Evolutionary conservation across 768 basidiomycete genomes (phyloP), one percentile per base, ranked within the genome.

Genomic region (Russula brevipes): DNA sequence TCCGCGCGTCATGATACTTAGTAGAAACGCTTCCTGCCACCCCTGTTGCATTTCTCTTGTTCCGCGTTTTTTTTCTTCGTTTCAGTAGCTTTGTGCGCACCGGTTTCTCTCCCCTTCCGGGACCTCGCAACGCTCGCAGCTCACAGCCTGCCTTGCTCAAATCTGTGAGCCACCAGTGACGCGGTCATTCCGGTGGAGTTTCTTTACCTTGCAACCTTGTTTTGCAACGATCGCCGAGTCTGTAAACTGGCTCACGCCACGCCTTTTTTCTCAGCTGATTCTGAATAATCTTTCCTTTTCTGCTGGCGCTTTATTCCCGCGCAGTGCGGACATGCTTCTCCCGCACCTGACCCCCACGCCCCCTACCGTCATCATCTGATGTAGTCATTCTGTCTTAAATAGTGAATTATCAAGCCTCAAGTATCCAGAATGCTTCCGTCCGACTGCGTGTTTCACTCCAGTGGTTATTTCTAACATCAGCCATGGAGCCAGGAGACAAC

Each of bases 331-430:
- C 63, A 64, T 56, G 63, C 63, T 59, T 64, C 63, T 41, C 53
- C 58, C 41, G 63, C 63, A 64, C 63, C 63, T 64, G 63, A 64
- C 63, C 47, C 19, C 63, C 63, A 64, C 63, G 57, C 59, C 63
- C 56, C 63, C 45, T 64, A 54, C 53, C 45, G 57, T 49, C 46
- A 49, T 55, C 54, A 55, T 60, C 54, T 64, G 63, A 64, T 64
- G 58, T 56, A 47, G 58, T 30, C 19, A 50, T 54, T 64, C 47
- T 54, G 53, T 54, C 52, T 60, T 35, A 55, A 60, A 56, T 55
- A 55, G 47, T 60, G 62, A 54, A 54, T 51, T 36, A 51, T 54
- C 9, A 33, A 63, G 45, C 57, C 57, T 41, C 52, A 42, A 54
- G 39, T 53, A 38, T 4, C 42, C 24, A 33, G 30, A 53, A 46